phyloP scores from a whole-genome alignment of 2,329 filamentous ascomycete genomes.

The Apiospora marii region DNA sequence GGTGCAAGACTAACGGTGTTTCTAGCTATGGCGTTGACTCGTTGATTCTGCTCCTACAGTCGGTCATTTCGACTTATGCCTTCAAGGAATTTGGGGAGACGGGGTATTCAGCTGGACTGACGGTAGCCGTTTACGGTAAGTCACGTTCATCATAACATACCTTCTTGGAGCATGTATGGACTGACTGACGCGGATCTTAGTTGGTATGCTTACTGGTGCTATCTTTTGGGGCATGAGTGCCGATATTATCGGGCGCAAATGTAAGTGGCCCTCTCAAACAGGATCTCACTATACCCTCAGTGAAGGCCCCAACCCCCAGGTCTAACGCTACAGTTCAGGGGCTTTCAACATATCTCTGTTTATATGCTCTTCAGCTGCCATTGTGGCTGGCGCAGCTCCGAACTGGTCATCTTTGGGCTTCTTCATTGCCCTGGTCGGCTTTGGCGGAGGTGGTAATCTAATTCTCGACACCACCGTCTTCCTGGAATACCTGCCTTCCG shows the following conservation, averaged over 20 bases:
- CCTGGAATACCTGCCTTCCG: conserved; percentile 55
- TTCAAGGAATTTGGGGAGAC: conserved; percentile 64
- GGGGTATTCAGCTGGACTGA: conserved; percentile 64
- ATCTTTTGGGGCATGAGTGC: conserved; percentile 74
- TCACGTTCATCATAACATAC: neutral
- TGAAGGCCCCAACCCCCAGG: neutral
- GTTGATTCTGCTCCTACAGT: conserved; percentile 66
- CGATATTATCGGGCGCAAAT: conserved; percentile 72
- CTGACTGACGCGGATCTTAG: conserved; percentile 28
- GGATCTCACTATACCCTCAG: neutral
- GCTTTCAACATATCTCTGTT: conserved; percentile 75
- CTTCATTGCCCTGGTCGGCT: conserved; percentile 69
- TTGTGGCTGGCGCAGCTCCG: conserved; percentile 71
- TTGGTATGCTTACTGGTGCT: conserved; percentile 62
- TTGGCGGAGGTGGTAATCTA: conserved; percentile 70
- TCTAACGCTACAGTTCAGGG: conserved; percentile 14
- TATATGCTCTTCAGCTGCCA: conserved; percentile 66
- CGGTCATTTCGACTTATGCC: conserved; percentile 66
- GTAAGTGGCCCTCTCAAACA: conserved; percentile 33
- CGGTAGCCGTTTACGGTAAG: conserved; percentile 64
- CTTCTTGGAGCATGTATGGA: neutral
- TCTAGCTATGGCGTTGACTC: conserved; percentile 64
- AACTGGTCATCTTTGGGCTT: conserved; percentile 71
- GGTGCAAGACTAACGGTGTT: neutral
- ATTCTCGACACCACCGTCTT: conserved; percentile 66